Evolutionary conservation across 441 rosid genomes (phyloP), one percentile per base, ranked within the genome.

Genomic region (Capsella rubella): DNA sequence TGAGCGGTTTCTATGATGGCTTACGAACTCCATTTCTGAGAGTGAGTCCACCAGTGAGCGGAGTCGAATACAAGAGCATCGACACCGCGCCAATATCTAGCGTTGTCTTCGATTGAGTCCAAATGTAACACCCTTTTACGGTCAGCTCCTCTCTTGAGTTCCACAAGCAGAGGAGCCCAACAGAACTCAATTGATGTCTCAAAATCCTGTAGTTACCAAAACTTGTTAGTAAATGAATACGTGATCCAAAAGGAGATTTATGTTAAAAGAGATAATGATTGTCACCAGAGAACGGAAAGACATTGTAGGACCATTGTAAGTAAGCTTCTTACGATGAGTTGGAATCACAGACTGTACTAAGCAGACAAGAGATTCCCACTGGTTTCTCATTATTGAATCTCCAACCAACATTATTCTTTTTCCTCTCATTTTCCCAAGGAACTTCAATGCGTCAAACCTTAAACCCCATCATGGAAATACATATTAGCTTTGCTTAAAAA

Each of bases 31-130:
- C 80, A 74, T 79, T 87, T 72, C 27, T 89, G 89, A n/a, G 93
- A 87, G 72, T 89, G 99, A 73, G 96, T 90, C 97, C 97, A 92
- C 99, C 99, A 95, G 47, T 95, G 99, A 79, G 98, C 99, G 0
- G 97, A 90, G 72, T 95, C 98, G 32, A 95, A 95, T 53, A 92
- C 96, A 65, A 95, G 93, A 70, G 90, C 58, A 77, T 95, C 92
- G 11, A 82, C 94, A 64, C 88, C 86, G 64, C 95, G 85, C 97
- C 97, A 95, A 21, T 84, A 89, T 86, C 88, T 87, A 39, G 98
- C 99, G 77, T 90, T 92, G 79, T 86, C 95, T 80, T 95, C 97
- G 49, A 95, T 88, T 89, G 67, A 64, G 79, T 95, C 98, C 79
- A 95, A 83, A 77, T 92, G 94, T 67, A 95, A 77, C 21, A 92